Evolutionary conservation across 108 stramenopile genomes (phyloP), one percentile per base, ranked within the genome.

Genomic region (Cylindrotheca closterium): DNA sequence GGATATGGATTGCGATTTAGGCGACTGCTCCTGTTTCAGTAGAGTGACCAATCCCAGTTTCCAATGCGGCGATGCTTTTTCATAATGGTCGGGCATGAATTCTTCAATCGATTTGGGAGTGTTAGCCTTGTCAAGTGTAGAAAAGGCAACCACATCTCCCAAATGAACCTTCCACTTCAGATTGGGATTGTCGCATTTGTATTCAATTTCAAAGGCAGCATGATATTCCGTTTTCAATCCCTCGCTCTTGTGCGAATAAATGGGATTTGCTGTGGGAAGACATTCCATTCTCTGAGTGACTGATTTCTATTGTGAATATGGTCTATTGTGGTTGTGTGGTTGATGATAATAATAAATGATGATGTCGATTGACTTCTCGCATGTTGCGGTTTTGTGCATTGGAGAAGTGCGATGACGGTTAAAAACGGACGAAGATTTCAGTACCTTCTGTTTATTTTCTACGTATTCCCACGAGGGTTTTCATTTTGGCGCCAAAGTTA

Each of bases 111-210:
- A 22, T 27, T 63, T 42, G 15, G 22, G 60, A 1, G 55, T 26
- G 29, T 37, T 24, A 18, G 30, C n/a, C 1, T 53, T 34, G 42
- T 31, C 25, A 28, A 46, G 22, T 10, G 51, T 52, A 1, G 68
- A 25, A 30, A 74, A 60, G 10, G 66, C 73, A 17, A 74, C 54
- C 5, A 74, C 25, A 51, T 74, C 73, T 15, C 73, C 73, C 47
- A 74, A 26, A 45, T 74, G 66, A 25, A 74, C 54, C 21, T 67
- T 62, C 73, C 73, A 74, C 0, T 32, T 28, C 17, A 29, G 25
- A 18, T 65, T 18, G 15, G 47, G 30, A 23, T 23, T 2, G n/a
- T n/a, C n/a, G n/a, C n/a, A n/a, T n/a, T n/a, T n/a, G 17, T 24
- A 30, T 1, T 42, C 23, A 54, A 70, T 53, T 12, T 60, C 34